phyloP scores from a whole-genome alignment of 805 yeast species.

The Ogataea dorogensis region DNA sequence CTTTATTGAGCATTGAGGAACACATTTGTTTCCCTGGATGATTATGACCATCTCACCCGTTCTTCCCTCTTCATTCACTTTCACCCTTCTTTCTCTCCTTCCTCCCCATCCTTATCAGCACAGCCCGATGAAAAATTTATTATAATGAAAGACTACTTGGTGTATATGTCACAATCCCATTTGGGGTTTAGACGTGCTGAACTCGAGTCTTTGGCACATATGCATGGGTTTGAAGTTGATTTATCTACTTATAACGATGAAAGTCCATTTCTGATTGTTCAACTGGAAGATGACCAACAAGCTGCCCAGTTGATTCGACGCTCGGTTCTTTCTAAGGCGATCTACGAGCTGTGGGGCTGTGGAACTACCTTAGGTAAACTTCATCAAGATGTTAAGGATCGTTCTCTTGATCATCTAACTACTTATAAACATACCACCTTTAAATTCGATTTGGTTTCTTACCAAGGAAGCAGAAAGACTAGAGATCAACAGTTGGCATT shows the following conservation, averaged over 20 bases:
- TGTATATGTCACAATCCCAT: constrained; percentile 85
- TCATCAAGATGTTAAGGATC: constrained; percentile 48
- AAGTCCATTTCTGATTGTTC: constrained; percentile 70
- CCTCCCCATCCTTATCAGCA: constrained; percentile 3
- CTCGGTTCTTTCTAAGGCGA: constrained; percentile 67
- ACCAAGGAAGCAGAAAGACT: constrained; percentile 61
- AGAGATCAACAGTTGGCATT: constrained; percentile 51
- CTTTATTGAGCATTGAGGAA: too few species aligned
- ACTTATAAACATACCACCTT: constrained; percentile 51
- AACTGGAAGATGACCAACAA: constrained; percentile 60
- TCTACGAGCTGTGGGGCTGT: constrained; percentile 83
- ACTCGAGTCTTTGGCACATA: constrained; percentile 76
- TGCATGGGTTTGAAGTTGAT: constrained; percentile 56
- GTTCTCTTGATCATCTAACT: constrained; percentile 28
- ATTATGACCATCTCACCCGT: too few species aligned
- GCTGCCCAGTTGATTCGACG: constrained; percentile 66
- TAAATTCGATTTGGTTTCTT: constrained; percentile 80
- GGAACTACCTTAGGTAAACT: constrained; percentile 56
- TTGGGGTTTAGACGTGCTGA: constrained; percentile 79
- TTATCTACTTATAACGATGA: constrained; percentile 54
- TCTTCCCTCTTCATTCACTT: too few species aligned
- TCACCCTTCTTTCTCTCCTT: background rate
- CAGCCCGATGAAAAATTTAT: constrained; percentile 12
- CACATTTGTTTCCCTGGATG: too few species aligned
- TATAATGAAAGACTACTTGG: constrained; percentile 56